phyloP scores from a whole-genome alignment of 1,139 yeast species.

The Yamadazyma triangularis region DNA sequence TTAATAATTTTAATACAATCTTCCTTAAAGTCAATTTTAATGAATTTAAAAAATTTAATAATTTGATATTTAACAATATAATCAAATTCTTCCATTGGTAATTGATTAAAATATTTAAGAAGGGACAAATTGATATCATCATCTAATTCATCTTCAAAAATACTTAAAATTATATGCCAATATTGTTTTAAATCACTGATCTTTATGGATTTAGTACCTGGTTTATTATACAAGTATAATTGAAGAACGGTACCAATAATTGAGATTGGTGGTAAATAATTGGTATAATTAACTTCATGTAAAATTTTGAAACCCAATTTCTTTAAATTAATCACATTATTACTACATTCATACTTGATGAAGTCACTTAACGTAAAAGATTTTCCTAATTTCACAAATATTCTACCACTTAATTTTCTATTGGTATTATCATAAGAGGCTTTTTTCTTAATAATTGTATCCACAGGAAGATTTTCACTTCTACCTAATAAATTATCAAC shows the following conservation, averaged over 20 bases:
- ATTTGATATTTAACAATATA: conserved; percentile 26
- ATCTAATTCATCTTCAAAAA: conserved; percentile 6
- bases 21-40: conserved; percentile 25
- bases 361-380: conserved; percentile 21
- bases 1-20: conserved; percentile 26
- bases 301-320: conserved; percentile 39
- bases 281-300: conserved; percentile 35
- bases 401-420: conserved; percentile 29
- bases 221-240: conserved; percentile 21
- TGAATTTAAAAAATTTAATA: conserved; percentile 30
- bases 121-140: conserved; percentile 11
- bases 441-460: conserved; percentile 10
- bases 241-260: conserved; percentile 37
- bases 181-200: conserved; percentile 27
- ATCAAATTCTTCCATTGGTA: conserved; percentile 15
- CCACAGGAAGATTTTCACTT: conserved; percentile 10
- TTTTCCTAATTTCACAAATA: conserved; percentile 36
- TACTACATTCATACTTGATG: not conserved
- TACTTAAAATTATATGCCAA: conserved; percentile 8
- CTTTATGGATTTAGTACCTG: conserved; percentile 13
- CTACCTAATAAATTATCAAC: conserved; percentile 19
- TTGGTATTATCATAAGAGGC: conserved; percentile 8
- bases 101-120: conserved; percentile 10
- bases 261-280: conserved; percentile 35
- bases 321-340: conserved; percentile 26